A percentile compares a stretch with the other conserved stretches of the same genome.
phyloP scores from a whole-genome alignment of 1,139 yeast genomes.

The Kodamaea alishanica region DNA sequence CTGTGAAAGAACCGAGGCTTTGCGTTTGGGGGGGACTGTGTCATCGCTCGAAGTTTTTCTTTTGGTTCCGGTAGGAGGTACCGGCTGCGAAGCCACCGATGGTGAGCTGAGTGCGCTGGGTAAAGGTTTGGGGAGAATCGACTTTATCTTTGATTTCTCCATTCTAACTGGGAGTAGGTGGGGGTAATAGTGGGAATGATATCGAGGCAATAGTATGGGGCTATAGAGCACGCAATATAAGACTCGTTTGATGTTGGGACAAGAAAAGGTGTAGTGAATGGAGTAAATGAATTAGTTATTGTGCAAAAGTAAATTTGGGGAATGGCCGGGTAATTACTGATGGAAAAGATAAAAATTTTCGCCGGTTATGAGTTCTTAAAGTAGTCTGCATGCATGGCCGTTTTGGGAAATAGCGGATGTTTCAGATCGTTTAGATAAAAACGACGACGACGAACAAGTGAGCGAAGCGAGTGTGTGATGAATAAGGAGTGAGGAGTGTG shows the following conservation, averaged over 20 bases:
- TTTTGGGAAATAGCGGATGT: too few relatives aligned
- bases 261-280: not conserved
- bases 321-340: slow-evolving; percentile 20
- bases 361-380: slow-evolving; percentile 1
- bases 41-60: slow-evolving; percentile 8
- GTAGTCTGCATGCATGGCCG: not conserved
- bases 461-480: too few relatives aligned
- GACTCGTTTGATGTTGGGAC: too few relatives aligned
- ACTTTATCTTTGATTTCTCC: slow-evolving; percentile 40
- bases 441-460: too few relatives aligned
- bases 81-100: slow-evolving; percentile 11
- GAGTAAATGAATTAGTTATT: not conserved
- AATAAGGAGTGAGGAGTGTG: too few relatives aligned
- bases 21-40: slow-evolving; percentile 10
- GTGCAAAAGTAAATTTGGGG: not conserved
- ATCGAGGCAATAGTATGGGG: not conserved
- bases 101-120: slow-evolving; percentile 15
- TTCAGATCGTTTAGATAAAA: slow-evolving; percentile 6
- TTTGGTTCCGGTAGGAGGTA: slow-evolving; percentile 8
- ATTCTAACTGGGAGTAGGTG: slow-evolving; percentile 12
- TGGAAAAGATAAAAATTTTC: slow-evolving; percentile 32
- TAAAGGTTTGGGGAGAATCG: slow-evolving; percentile 33
- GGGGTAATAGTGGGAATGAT: not conserved
- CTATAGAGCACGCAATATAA: too few relatives aligned
- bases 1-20: slow-evolving; percentile 11